Percentiles rank a stretch among this genome's conserved stretches.
Evolutionary conservation across 257 asterid genomes (phyloP).

Genomic region (Cordia subcordata): DNA sequence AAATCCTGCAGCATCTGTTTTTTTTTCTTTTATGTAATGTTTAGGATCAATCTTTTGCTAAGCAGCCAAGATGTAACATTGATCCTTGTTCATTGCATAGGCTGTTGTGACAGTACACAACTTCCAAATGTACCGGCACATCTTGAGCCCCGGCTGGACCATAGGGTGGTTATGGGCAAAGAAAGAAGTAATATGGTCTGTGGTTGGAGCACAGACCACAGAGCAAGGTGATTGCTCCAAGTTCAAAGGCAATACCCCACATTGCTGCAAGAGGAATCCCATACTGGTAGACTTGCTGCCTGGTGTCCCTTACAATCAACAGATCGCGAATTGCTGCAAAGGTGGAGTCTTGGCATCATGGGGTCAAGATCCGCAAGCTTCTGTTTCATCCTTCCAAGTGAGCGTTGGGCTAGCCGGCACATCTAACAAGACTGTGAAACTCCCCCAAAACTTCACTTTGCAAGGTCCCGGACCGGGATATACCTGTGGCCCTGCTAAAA

Average conservation of each 20-base stretch:
- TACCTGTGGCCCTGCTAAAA: slow-evolving; percentile 78
- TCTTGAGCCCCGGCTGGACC: slow-evolving; percentile 62
- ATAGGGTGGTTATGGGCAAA: slow-evolving; percentile 68
- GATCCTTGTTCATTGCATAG: slow-evolving; percentile 12
- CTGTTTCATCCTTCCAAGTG: slow-evolving; percentile 64
- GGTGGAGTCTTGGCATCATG: slow-evolving; percentile 69
- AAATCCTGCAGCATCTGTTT: no score
- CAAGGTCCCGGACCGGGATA: slow-evolving; percentile 73
- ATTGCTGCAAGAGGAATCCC: slow-evolving; percentile 68
- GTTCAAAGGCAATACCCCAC: slow-evolving; percentile 68
- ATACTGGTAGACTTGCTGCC: slow-evolving; percentile 67
- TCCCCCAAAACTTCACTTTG: slow-evolving; percentile 73
- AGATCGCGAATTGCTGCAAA: slow-evolving; percentile 65
- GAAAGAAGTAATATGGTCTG: slow-evolving; percentile 62
- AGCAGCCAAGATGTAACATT: no score
- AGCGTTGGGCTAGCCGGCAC: slow-evolving; percentile 82
- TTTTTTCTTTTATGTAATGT: no score
- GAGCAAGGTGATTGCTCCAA: slow-evolving; percentile 87
- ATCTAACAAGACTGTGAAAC: slow-evolving; percentile 61
- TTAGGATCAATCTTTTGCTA: no score
- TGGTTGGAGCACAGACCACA: slow-evolving; percentile 61
- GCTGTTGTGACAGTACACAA: slow-evolving; percentile 54
- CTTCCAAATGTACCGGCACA: slow-evolving; percentile 60
- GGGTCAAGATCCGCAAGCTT: slow-evolving; percentile 65
- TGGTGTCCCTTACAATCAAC: slow-evolving; percentile 76